Conservation (phyloP, 148 eudicot genomes). For the Rhododendron ferrugineum region DNA sequence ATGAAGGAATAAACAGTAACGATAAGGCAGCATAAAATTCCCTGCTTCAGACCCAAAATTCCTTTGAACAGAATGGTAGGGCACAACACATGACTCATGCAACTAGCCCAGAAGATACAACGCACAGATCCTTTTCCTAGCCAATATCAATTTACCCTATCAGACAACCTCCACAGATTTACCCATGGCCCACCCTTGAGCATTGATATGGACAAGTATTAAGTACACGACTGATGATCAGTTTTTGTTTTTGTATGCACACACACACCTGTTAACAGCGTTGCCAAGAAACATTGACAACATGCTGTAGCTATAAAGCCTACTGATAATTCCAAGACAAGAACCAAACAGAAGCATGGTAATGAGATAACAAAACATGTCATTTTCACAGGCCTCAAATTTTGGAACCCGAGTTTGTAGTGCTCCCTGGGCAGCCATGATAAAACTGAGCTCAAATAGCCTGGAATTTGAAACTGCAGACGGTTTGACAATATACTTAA, state of each 20-base stretch:
- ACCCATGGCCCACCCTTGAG: neutral
- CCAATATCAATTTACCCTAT: neutral
- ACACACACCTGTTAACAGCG: neutral
- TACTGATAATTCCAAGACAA: neutral
- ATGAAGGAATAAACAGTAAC: neutral
- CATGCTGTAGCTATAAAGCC: neutral
- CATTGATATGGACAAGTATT: neutral
- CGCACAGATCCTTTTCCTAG: neutral
- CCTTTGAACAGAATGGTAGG: neutral
- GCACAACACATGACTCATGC: neutral
- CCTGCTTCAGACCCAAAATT: neutral
- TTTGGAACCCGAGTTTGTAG: neutral
- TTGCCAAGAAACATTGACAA: neutral
- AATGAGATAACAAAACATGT: neutral
- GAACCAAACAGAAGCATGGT: neutral
- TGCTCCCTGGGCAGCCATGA: neutral
- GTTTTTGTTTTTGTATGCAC: neutral
- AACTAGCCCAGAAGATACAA: neutral
- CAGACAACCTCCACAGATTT: neutral
- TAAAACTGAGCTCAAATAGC: neutral
- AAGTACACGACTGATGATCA: neutral
- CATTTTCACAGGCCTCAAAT: neutral
- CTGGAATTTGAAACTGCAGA: neutral
- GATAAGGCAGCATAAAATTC: neutral
- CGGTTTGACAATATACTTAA: neutral